A percentile compares a stretch with the other conserved stretches of the same genome.
These are phyloP conservation scores for Viridothelium virens DNA, from an alignment of 495 filamentous ascomycete genomes.

Conservation along the genomic window DNA sequence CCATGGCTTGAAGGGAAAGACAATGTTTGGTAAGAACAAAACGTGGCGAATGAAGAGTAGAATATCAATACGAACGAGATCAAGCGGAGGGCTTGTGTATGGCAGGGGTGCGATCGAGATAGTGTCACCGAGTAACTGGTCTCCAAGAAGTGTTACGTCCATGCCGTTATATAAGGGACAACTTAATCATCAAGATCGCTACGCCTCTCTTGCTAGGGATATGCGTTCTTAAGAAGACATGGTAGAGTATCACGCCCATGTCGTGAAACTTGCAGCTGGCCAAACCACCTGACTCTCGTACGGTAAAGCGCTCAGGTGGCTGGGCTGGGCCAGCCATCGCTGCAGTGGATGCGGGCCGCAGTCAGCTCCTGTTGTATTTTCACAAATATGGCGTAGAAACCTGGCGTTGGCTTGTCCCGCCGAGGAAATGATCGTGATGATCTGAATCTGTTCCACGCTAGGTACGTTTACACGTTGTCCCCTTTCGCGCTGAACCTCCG, in stretches of 20 bases:
- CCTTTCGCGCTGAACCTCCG: slow-evolving; percentile 4
- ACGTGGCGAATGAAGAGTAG: neutral
- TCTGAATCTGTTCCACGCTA: neutral
- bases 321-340: neutral
- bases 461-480: neutral
- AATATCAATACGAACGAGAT: slow-evolving; percentile 3
- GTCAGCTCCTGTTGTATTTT: neutral
- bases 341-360: neutral
- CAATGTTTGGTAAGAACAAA: neutral
- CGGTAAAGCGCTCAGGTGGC: neutral
- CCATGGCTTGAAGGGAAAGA: slow-evolving; percentile 10
- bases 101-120: slow-evolving; percentile 4
- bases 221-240: no score
- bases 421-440: neutral
- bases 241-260: neutral
- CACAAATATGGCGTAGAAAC: no score
- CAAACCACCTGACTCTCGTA: neutral
- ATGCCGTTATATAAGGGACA: neutral
- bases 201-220: no score
- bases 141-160: slow-evolving; percentile 9
- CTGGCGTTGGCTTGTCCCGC: neutral
- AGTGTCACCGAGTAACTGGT: slow-evolving; percentile 5
- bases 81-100: slow-evolving; percentile 6
- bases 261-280: neutral
- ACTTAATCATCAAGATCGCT: neutral